Base-by-base conservation (phyloP, 75 land plant genomes). In the Selaginella moellendorffii region DNA sequence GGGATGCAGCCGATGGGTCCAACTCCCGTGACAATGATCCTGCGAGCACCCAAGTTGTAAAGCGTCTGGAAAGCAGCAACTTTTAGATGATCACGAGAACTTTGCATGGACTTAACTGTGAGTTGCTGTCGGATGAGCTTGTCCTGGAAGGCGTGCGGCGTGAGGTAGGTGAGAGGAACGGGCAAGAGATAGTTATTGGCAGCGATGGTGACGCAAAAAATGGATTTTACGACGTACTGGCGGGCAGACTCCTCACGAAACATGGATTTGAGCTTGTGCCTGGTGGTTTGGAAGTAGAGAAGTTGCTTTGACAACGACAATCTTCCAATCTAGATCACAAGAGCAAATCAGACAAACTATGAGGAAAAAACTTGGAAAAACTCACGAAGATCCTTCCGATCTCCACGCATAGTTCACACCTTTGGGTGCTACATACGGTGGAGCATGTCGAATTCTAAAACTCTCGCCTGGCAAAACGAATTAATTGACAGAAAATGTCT, bases 1-100 rank as follows among this genome's bases (percentile, higher is more conserved):
- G 97, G 97, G 27, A 88, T 88, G 81, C 97, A 91, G 2, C 97
- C 97, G 26, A 91, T 72, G 0, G 86, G 88, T 1, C 96, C 96
- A 1, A 88, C 81, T 42, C 76, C 83, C 17, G 75, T 64, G 0
- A 91, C 27, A 28, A 88, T 66, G 54, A 91, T 72, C 56, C 85
- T 91, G 24, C 89, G 68, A 0, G 86, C 97, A 65, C 84, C 97
- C 21, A 85, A 54, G 22, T 62, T 24, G 60, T 88, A 85, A 22
- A 91, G 66, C 12, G 79, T 74, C 97, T 91, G 82, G 60, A 69
- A 9, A 26, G 10, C 64, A 67, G 14, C 5, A 36, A 5, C 5
- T 5, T 36, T 5, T 5, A 36, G 14, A 5, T 36, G 14, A 36
- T 5, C 14, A 36, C 14, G 14, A 36, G 14, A 36, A 5, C 5